Conservation (phyloP, 2,329 filamentous ascomycete species). For the Beauveria rudraprayagi region DNA sequence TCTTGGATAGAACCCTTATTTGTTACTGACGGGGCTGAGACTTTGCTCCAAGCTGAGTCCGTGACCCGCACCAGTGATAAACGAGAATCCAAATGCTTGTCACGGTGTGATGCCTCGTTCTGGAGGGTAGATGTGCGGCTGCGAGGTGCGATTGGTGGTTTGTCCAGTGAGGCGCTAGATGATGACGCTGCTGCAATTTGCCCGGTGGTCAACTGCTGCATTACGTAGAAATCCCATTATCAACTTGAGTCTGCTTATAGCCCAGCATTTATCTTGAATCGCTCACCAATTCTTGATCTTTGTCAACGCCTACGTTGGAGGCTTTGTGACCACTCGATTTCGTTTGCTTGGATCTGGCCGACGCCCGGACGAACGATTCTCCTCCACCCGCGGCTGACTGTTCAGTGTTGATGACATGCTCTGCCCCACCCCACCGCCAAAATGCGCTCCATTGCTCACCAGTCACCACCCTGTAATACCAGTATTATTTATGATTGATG, state of each 20-base stretch:
- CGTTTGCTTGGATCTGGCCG: background rate
- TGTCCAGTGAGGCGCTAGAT: background rate
- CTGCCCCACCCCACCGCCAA: background rate
- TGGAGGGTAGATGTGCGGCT: background rate
- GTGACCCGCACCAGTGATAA: background rate
- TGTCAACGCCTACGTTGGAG: background rate
- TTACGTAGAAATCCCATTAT: no score
- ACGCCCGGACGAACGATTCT: background rate
- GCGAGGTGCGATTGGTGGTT: background rate
- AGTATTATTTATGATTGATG: background rate
- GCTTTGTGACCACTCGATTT: background rate
- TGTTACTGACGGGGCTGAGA: background rate
- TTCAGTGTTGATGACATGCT: background rate
- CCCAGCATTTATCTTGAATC: no score
- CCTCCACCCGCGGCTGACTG: background rate
- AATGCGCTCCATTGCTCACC: background rate
- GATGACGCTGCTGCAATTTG: background rate
- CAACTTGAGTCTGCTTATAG: no score
- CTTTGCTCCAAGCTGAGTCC: background rate
- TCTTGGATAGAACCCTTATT: background rate
- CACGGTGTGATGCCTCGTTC: background rate
- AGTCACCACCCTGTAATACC: no score
- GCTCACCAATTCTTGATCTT: no score
- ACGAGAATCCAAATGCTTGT: conserved; percentile 11
- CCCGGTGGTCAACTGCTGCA: background rate